A percentile compares a stretch with the other conserved stretches of the same genome.
Evolutionary conservation across 1,284 basidiomycete genomes (phyloP).

Genomic region (Pisolithus thermaeus): DNA sequence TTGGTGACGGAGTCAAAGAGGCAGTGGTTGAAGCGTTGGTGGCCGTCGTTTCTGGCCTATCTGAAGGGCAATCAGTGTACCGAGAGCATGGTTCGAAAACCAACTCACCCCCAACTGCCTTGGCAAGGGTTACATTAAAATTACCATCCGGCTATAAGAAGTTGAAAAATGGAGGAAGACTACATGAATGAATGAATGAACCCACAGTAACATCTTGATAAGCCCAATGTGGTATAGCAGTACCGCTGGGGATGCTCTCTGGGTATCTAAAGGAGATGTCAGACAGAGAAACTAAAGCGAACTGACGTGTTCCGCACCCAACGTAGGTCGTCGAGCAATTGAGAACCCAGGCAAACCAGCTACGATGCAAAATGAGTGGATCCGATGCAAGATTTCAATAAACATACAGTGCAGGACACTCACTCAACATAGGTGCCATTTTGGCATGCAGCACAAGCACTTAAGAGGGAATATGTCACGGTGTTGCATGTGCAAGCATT

Average conservation of each 20-base stretch:
- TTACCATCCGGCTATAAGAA: constrained; percentile 8
- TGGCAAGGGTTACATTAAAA: constrained; percentile 19
- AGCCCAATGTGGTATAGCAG: constrained; percentile 28
- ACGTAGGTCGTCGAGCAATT: constrained; percentile 21
- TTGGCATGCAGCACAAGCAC: constrained; percentile 32
- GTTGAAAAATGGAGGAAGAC: not conserved
- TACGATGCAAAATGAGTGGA: constrained; percentile 7
- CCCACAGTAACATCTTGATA: constrained; percentile 27
- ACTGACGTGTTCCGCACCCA: constrained; percentile 12
- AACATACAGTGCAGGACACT: too few relatives aligned
- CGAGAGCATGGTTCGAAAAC: too few relatives aligned
- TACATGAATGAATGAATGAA: not conserved
- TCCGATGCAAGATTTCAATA: constrained; percentile 1
- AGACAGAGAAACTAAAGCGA: not conserved
- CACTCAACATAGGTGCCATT: constrained; percentile 13
- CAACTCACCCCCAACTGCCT: constrained; percentile 19
- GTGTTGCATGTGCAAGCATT: constrained; percentile 29
- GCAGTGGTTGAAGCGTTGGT: too few relatives aligned
- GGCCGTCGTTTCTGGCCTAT: too few relatives aligned
- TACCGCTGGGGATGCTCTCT: constrained; percentile 18
- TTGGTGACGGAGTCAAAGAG: not conserved
- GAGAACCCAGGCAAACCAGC: constrained; percentile 25
- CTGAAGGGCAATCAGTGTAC: too few relatives aligned
- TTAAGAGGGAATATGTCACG: constrained; percentile 26
- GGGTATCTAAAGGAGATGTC: constrained; percentile 14